Evolutionary conservation across 2,329 filamentous ascomycete species (phyloP).

Genomic region (Hysterium pulicare): DNA sequence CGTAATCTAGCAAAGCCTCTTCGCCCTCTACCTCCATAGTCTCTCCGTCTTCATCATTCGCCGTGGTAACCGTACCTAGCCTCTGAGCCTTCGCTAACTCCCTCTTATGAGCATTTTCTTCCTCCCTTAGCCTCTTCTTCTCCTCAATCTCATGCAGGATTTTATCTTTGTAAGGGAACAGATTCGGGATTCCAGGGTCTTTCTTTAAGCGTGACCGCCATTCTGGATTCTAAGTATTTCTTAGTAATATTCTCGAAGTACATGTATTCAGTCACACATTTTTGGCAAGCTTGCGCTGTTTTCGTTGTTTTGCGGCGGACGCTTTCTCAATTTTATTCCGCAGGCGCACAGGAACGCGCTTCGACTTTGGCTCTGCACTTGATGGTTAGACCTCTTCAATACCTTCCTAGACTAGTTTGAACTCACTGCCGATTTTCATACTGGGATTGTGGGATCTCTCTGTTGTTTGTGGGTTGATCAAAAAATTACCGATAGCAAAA

Average conservation of each 20-base stretch:
- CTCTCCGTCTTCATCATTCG: constrained; percentile 37
- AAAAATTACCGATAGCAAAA: too few species aligned
- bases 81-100: constrained; percentile 61
- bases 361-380: constrained; percentile 80
- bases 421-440: constrained; percentile 45
- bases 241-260: constrained; percentile 14
- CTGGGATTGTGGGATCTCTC: constrained; percentile 10
- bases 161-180: constrained; percentile 97
- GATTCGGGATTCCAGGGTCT: constrained; percentile 93
- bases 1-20: constrained; percentile 43
- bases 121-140: constrained; percentile 72
- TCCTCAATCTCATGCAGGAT: constrained; percentile 94
- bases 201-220: constrained; percentile 96
- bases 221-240: constrained; percentile 70
- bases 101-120: constrained; percentile 65
- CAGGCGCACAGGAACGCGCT: constrained; percentile 83
- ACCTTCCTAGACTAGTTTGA: too few species aligned
- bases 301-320: constrained; percentile 84
- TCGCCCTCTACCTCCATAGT: constrained; percentile 54
- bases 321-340: constrained; percentile 96
- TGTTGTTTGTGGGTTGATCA: too few species aligned
- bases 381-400: background rate
- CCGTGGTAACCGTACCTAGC: constrained; percentile 30
- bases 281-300: constrained; percentile 83
- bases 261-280: constrained; percentile 49